These are phyloP conservation scores for Cylindrodendrum hubeiense DNA, from an alignment of 2,329 filamentous ascomycete genomes.

Conservation along the genomic window DNA sequence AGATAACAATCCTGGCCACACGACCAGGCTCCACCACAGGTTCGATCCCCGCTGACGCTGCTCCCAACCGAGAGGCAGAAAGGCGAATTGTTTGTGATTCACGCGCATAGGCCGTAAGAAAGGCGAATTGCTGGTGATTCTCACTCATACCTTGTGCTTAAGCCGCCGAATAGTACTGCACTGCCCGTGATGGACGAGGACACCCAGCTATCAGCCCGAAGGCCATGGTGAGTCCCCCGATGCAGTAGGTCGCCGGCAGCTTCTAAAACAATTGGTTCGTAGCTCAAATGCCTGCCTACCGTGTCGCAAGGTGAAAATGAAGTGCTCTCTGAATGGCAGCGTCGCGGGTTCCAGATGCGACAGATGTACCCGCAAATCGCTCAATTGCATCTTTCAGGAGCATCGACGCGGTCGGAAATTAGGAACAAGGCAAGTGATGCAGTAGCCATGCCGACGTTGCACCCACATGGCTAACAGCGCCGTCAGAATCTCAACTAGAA, in stretches of 20 bases:
- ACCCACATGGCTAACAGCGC: not conserved
- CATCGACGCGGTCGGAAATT: slow-evolving; percentile 55
- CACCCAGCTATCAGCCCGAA: not conserved
- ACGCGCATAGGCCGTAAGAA: no score
- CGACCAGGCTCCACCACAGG: not conserved
- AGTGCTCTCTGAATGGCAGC: slow-evolving; percentile 44
- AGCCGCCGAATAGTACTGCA: not conserved
- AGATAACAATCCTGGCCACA: not conserved
- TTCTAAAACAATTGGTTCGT: not conserved
- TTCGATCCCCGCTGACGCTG: not conserved
- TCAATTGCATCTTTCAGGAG: slow-evolving; percentile 53
- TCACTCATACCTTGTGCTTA: not conserved
- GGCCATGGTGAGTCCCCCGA: not conserved
- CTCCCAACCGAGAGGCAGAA: not conserved
- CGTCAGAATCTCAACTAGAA: not conserved
- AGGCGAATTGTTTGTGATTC: no score
- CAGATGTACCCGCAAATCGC: slow-evolving; percentile 52
- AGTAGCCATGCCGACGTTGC: no score
- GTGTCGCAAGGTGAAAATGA: slow-evolving; percentile 56
- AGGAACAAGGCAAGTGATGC: slow-evolving; percentile 47
- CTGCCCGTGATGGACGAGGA: not conserved
- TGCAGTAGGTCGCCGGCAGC: not conserved
- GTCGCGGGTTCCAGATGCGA: slow-evolving; percentile 45
- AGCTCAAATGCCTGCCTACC: slow-evolving; percentile 49
- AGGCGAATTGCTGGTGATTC: not conserved